Percentiles rank a stretch among this genome's conserved stretches.
Conservation (phyloP, 352 stramenopile genomes). For the Halophytophthora polymorphica region DNA sequence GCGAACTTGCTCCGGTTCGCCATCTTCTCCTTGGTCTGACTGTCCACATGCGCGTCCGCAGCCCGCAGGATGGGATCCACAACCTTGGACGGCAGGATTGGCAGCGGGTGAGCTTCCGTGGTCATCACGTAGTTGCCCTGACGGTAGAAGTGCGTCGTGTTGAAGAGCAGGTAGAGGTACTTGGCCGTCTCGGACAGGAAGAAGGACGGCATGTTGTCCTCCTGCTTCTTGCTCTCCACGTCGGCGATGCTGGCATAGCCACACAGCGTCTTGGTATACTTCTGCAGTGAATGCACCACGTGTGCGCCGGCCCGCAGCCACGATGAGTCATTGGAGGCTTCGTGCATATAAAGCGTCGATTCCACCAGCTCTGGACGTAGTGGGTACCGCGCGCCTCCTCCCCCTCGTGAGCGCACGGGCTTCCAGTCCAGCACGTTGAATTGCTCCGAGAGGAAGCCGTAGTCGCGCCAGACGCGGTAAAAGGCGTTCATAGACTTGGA, state of each 20-base stretch:
- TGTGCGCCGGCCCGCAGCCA: conserved; percentile 79
- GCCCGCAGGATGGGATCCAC: conserved; percentile 41
- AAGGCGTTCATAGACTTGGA: conserved; percentile 92
- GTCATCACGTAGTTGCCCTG: conserved; percentile 93
- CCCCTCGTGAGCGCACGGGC: conserved; percentile 40
- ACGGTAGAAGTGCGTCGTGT: conserved; percentile 88
- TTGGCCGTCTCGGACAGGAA: conserved; percentile 99
- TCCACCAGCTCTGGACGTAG: conserved; percentile 98
- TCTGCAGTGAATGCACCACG: conserved; percentile 86
- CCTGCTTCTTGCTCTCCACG: conserved; percentile 84
- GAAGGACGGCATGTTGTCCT: conserved; percentile 98
- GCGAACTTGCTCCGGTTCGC: conserved; percentile 13
- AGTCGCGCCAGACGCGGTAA: conserved; percentile 93
- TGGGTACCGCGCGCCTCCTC: conserved; percentile 78
- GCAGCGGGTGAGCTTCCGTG: conserved; percentile 96
- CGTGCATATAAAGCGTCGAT: conserved; percentile 95
- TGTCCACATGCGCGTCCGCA: conserved; percentile 9
- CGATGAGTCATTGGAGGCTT: conserved; percentile 81
- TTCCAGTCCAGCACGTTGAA: conserved; percentile 90
- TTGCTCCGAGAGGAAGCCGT: conserved; percentile 95
- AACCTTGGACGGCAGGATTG: conserved; percentile 52
- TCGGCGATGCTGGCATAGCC: conserved; percentile 91
- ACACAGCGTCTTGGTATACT: conserved; percentile 89
- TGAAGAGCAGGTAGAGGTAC: conserved; percentile 98
- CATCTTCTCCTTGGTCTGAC: conserved; percentile 5